A percentile compares a stretch with the other conserved stretches of the same genome.
Conservation (phyloP, 306 rosid species). For the Citrullus mucosospermus region DNA sequence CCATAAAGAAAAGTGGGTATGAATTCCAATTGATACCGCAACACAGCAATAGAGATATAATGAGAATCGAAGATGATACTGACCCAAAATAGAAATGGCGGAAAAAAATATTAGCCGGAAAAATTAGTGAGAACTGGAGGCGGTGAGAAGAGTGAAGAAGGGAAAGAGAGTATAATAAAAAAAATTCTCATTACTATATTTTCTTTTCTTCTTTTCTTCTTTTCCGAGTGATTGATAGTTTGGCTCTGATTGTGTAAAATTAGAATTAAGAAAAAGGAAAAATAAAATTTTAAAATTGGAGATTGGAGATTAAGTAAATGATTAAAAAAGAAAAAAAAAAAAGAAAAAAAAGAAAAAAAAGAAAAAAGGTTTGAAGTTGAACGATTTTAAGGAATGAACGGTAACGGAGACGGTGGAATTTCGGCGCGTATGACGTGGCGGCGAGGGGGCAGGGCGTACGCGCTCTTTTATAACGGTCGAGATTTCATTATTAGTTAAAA, state of each 20-base stretch:
- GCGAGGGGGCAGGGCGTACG: background rate
- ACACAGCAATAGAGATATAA: background rate
- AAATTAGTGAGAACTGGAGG: background rate
- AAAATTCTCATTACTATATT: background rate
- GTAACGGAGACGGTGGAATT: background rate
- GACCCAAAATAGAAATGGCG: background rate
- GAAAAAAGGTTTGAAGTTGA: background rate
- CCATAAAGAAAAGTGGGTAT: background rate
- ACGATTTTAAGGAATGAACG: background rate
- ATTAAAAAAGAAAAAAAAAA: background rate
- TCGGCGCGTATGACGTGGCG: conserved; percentile 1
- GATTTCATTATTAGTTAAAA: background rate
- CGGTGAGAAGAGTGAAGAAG: background rate
- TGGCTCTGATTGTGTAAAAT: background rate
- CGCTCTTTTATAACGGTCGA: conserved; percentile 7
- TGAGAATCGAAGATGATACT: background rate
- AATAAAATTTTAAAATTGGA: background rate
- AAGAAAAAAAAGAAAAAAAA: too few relatives aligned
- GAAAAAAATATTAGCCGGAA: background rate
- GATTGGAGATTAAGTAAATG: background rate
- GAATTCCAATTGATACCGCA: background rate
- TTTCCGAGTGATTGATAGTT: background rate
- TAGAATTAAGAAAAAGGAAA: background rate
- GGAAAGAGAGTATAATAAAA: background rate
- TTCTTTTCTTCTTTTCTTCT: background rate